Evolutionary conservation across 1,284 basidiomycete species (phyloP), one percentile per base, ranked within the genome.

Genomic region (Pisolithus thermaeus): DNA sequence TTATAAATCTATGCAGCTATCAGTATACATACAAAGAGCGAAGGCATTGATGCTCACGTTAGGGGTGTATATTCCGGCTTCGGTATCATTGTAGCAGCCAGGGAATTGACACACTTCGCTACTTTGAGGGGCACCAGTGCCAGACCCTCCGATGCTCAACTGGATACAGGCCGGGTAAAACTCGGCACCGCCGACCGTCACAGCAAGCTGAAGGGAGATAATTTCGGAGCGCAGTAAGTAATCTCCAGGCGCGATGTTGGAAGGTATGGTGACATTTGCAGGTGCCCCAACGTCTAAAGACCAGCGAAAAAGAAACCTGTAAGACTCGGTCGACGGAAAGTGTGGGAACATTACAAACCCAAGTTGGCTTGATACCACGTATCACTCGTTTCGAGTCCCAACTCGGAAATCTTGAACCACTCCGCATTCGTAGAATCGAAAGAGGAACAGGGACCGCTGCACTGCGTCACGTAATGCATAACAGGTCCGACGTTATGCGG

Each of bases 161-260:
- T 89, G 87, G 2, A 76, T 64, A 65, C 86, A 90, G 22, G 77
- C 75, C 0, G 80, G 78, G 63, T 88, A 89, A 71, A 85, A 88
- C 66, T 89, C 85, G n/a, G 81, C 84, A 22, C 80, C 81, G 7
- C 80, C 79, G 2, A 39, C 0, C 5, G 59, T 45, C 48, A 58
- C 63, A 16, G 77, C 86, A 35, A 78, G 68, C 56, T 89, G 87
- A 14, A 88, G 77, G 3, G 81, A 71, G 58, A 89, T 82, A 64
- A 89, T 74, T 65, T 90, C 86, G 61, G 84, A 79, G 2, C 87
- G 81, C 56, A 89, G 64, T 52, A 90, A 69, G 63, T 89, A 90
- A 59, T 80, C 74, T 4, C 86, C 87, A 0, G 82, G 59, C 7
- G 76, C 73, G 46, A 89, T 67, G 44, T 70, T 75, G 16, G 55